These are phyloP conservation scores for Kwoniella heveanensis DNA, from an alignment of 768 basidiomycete genomes.

Conservation along the genomic window DNA sequence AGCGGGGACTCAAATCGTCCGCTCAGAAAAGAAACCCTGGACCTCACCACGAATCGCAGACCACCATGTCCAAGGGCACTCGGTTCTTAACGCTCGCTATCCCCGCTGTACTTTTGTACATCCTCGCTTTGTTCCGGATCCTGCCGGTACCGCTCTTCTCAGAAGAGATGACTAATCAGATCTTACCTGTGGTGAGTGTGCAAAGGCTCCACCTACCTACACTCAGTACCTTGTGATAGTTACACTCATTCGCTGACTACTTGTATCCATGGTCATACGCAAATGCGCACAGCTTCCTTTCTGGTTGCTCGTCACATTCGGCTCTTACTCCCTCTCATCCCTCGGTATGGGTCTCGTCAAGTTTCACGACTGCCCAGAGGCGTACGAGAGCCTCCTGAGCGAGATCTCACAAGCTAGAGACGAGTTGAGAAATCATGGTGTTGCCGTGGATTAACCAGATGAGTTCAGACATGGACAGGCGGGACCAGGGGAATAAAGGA, in stretches of 20 bases:
- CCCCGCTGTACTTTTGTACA: slow-evolving; percentile 61
- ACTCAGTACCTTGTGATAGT: no score
- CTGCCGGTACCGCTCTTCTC: slow-evolving; percentile 62
- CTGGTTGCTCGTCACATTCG: slow-evolving; percentile 79
- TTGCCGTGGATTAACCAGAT: slow-evolving; percentile 67
- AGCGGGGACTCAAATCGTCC: no score
- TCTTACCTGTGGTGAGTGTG: slow-evolving; percentile 68
- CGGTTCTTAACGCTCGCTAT: slow-evolving; percentile 62
- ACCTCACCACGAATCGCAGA: no score
- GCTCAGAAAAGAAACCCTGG: no score
- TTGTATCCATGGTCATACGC: neutral
- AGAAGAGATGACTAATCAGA: slow-evolving; percentile 59
- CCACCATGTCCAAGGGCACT: slow-evolving; percentile 66
- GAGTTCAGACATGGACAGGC: no score
- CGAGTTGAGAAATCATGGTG: slow-evolving; percentile 65
- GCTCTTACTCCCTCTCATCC: slow-evolving; percentile 75
- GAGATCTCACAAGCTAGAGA: slow-evolving; percentile 67
- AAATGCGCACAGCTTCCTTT: slow-evolving; percentile 75
- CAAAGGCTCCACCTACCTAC: no score
- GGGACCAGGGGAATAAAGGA: no score
- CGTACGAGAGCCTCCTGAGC: slow-evolving; percentile 69
- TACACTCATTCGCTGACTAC: no score
- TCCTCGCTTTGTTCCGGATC: slow-evolving; percentile 64
- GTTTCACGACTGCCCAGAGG: slow-evolving; percentile 77
- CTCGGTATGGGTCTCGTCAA: slow-evolving; percentile 74